A percentile compares a stretch with the other conserved stretches of the same genome.
phyloP scores from a whole-genome alignment of 139 green algal genomes.

The Dunaliella primolecta region DNA sequence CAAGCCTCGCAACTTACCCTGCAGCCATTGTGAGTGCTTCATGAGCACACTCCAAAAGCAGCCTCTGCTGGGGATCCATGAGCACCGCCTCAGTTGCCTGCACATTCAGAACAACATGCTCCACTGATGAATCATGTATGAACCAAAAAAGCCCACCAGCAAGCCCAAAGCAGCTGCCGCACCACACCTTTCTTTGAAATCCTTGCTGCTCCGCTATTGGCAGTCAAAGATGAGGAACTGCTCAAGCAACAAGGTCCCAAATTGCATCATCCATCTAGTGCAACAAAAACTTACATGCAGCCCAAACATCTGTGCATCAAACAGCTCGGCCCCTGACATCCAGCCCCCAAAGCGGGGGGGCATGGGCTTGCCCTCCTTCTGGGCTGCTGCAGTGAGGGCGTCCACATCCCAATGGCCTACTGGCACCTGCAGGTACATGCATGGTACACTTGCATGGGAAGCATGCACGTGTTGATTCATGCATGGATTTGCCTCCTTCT shows the following conservation, averaged over 20 bases:
- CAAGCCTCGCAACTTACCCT: background rate
- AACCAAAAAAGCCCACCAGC: no score
- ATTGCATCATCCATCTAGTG: no score
- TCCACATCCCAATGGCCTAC: slow-evolving; percentile 62
- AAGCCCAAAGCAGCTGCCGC: no score
- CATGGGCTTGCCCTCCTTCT: slow-evolving; percentile 9
- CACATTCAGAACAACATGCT: no score
- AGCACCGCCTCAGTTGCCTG: slow-evolving; percentile 60
- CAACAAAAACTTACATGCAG: slow-evolving; percentile 38
- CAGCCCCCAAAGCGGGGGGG: slow-evolving; percentile 66
- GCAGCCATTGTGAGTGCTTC: slow-evolving; percentile 1
- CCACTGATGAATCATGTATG: no score
- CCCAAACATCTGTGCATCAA: slow-evolving; percentile 72
- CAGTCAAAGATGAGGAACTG: no score
- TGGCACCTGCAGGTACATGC: slow-evolving; percentile 43
- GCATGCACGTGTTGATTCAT: background rate
- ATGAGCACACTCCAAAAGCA: slow-evolving; percentile 30
- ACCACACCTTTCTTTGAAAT: no score
- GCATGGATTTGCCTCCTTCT: background rate
- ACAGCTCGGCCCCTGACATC: slow-evolving; percentile 55
- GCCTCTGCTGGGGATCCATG: slow-evolving; percentile 83
- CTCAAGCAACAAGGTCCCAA: no score
- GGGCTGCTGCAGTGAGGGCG: slow-evolving; percentile 6
- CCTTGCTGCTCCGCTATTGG: no score
- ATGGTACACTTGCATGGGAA: background rate